A percentile compares a stretch with the other conserved stretches of the same genome.
These are phyloP conservation scores for Lactarius hatsudake DNA, from an alignment of 768 basidiomycete species.

Conservation along the genomic window DNA sequence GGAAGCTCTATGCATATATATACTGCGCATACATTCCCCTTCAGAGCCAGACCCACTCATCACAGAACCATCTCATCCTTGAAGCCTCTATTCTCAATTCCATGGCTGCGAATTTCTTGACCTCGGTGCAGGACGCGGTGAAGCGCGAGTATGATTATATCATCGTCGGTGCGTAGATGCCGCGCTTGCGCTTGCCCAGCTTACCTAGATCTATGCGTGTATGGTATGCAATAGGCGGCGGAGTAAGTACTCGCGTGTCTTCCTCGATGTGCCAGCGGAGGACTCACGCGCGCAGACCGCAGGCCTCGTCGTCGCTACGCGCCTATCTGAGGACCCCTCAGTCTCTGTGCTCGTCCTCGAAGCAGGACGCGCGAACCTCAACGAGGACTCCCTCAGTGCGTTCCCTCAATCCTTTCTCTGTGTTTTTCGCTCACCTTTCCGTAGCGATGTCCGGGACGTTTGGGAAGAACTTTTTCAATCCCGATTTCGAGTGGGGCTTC, in stretches of 20 bases:
- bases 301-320: slow-evolving; percentile 29
- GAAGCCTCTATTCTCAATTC: not conserved
- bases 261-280: not conserved
- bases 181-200: not conserved
- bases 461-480: slow-evolving; percentile 23
- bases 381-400: slow-evolving; percentile 22
- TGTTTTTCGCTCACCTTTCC: not conserved
- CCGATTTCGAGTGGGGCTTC: slow-evolving; percentile 28
- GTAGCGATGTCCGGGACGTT: slow-evolving; percentile 21
- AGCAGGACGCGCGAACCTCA: slow-evolving; percentile 29
- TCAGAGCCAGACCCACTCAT: not conserved
- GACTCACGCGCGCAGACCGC: slow-evolving; percentile 18
- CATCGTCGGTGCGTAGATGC: slow-evolving; percentile 8
- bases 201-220: not conserved
- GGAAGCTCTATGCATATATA: not conserved
- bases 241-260: not conserved
- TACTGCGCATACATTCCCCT: not conserved
- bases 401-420: not conserved
- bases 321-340: slow-evolving; percentile 30
- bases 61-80: not conserved
- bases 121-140: not conserved
- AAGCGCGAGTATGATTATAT: slow-evolving; percentile 19
- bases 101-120: slow-evolving; percentile 15
- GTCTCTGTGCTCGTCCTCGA: slow-evolving; percentile 31
- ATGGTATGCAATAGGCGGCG: not conserved